Base-by-base conservation (phyloP, 441 rosid genomes). In the Rhodomyrtus psidioides region DNA sequence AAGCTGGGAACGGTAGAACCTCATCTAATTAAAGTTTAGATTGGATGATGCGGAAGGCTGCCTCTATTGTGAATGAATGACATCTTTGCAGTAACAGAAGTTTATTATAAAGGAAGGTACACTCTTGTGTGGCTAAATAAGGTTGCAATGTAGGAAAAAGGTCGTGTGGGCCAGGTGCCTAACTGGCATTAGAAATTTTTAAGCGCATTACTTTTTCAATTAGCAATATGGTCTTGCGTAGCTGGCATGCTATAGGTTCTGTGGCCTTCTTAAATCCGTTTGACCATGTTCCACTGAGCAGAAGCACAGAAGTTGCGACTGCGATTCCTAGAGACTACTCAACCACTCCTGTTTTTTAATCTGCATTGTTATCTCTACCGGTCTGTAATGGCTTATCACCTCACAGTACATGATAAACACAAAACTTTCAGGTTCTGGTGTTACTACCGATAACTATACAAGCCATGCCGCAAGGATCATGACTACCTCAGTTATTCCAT, bases 401-500 rank as follows among this genome's bases (percentile, higher is more conserved):
- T 10, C 79, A 55, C n/a, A 34, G 26, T 65, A 10, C 79, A 34
- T 34, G n/a, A 65, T 65, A 34, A 1, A 5, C 49, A 6, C 49
- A 39, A 65, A 46, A 65, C 49, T 34, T 14, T 42, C 84, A 89
- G 89, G 87, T 56, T 89, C 88, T 81, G 90, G 89, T 57, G 81
- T 89, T 51, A 86, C 83, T 30, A 75, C 70, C 1, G 91, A 89
- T 87, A 0, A 6, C 15, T 82, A 57, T 79, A 87, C 91, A 14
- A 85, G 86, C 26, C 53, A 42, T 6, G 86, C 89, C 49, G 89
- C 88, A 17, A 9, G 82, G 74, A 89, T 89, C 62, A 89, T 87
- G 91, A 19, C 86, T 44, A 75, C 86, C 60, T 89, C 91, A 23
- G 85, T 89, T 9, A 58, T 87, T 10, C 89, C 91, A 28, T 86